Percentiles rank a stretch among this genome's conserved stretches.
Conservation (phyloP, 768 basidiomycete genomes). For the Lactarius evosmus region DNA sequence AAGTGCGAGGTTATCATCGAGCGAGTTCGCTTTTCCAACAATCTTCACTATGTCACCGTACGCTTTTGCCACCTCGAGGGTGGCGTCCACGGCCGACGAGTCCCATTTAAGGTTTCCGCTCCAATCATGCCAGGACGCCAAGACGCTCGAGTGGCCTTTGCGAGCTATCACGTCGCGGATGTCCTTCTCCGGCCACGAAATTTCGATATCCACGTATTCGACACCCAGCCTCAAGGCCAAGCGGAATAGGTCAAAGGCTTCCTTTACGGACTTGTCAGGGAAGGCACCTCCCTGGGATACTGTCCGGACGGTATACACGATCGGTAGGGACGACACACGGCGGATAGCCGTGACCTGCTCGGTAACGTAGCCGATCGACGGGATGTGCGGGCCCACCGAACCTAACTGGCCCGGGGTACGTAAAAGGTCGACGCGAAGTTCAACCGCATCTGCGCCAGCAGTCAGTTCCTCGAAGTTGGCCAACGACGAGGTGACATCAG, state of each 20-base stretch:
- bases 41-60: constrained; percentile 92
- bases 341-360: constrained; percentile 79
- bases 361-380: constrained; percentile 68
- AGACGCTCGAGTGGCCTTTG: constrained; percentile 74
- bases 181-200: constrained; percentile 61
- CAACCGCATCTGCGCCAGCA: constrained; percentile 86
- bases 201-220: constrained; percentile 93
- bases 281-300: constrained; percentile 87
- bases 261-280: constrained; percentile 71
- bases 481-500: constrained; percentile 73
- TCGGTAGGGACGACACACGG: constrained; percentile 72
- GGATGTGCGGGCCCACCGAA: constrained; percentile 52
- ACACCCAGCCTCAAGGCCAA: constrained; percentile 80
- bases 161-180: constrained; percentile 55
- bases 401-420: constrained; percentile 48
- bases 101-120: constrained; percentile 83
- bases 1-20: constrained; percentile 79
- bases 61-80: constrained; percentile 60
- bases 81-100: constrained; percentile 58
- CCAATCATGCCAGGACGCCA: constrained; percentile 97
- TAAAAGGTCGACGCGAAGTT: constrained; percentile 91
- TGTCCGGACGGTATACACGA: constrained; percentile 90
- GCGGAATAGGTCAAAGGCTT: constrained; percentile 70
- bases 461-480: constrained; percentile 67
- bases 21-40: constrained; percentile 72